Conservation (phyloP, 345 rosid genomes). For the Dimocarpus longan region DNA sequence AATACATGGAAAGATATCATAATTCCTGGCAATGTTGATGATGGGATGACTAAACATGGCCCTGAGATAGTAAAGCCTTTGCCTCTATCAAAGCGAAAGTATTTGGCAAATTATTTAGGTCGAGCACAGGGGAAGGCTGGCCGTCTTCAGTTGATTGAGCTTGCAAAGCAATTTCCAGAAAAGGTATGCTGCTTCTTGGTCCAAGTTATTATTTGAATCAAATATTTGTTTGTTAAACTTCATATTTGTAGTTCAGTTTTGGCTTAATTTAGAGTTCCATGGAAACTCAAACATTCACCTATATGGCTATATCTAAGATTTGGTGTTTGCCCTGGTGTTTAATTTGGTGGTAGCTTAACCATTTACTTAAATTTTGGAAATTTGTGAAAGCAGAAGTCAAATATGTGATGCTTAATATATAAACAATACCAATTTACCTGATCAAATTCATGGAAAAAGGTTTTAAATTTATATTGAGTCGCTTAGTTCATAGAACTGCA, state of each 20-base stretch:
- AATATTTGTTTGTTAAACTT: background rate
- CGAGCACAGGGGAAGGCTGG: slow-evolving; percentile 92
- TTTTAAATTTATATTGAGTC: background rate
- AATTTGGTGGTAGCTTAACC: background rate
- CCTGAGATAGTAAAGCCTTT: slow-evolving; percentile 63
- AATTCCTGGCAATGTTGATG: slow-evolving; percentile 84
- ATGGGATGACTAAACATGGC: slow-evolving; percentile 72
- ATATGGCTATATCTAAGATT: background rate
- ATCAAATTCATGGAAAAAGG: background rate
- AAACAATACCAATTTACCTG: background rate
- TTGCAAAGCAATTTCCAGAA: slow-evolving; percentile 77
- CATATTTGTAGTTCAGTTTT: background rate
- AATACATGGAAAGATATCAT: slow-evolving; percentile 41
- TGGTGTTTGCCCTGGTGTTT: background rate
- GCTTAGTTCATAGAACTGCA: background rate
- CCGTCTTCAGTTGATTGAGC: slow-evolving; percentile 78
- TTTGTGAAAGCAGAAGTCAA: background rate
- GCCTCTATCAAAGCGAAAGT: slow-evolving; percentile 74
- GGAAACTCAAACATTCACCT: background rate
- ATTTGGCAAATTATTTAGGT: slow-evolving; percentile 87
- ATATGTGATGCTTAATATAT: background rate
- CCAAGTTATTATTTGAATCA: background rate
- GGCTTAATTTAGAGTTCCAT: background rate
- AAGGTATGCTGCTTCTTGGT: slow-evolving; percentile 45
- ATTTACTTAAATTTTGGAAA: background rate